These are phyloP conservation scores for Pythium insidiosum DNA, from an alignment of 352 stramenopile species.

Conservation along the genomic window DNA sequence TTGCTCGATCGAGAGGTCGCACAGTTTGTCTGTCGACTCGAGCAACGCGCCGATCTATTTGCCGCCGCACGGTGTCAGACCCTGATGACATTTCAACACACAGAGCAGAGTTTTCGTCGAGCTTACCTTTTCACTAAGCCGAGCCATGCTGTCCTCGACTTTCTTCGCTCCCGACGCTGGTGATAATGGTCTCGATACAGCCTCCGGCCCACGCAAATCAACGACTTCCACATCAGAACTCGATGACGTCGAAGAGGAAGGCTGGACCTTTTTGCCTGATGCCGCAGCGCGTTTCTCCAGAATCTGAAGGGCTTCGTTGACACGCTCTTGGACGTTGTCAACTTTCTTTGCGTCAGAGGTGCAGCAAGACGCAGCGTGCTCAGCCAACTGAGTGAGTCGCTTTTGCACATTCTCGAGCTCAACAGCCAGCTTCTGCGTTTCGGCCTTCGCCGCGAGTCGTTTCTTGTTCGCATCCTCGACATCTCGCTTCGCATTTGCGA, in stretches of 20 bases:
- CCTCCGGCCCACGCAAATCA: constrained; percentile 41
- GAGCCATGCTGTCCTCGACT: constrained; percentile 59
- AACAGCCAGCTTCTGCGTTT: constrained; percentile 71
- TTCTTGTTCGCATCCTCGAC: constrained; percentile 81
- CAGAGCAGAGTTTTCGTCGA: background rate
- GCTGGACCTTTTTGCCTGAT: constrained; percentile 13
- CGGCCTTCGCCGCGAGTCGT: constrained; percentile 64
- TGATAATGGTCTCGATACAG: constrained; percentile 20
- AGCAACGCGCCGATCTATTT: constrained; percentile 46
- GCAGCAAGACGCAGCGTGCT: constrained; percentile 46
- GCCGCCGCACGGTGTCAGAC: no score
- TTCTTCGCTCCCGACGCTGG: constrained; percentile 39
- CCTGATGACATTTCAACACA: background rate
- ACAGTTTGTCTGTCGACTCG: constrained; percentile 61
- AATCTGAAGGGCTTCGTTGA: constrained; percentile 56
- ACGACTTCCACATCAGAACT: constrained; percentile 32
- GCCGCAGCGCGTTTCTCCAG: constrained; percentile 49
- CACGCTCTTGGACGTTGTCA: constrained; percentile 45
- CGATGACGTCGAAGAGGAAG: constrained; percentile 13
- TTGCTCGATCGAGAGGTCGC: constrained; percentile 67
- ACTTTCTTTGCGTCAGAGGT: constrained; percentile 53
- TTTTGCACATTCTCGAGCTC: constrained; percentile 71
- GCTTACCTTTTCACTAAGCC: constrained; percentile 55
- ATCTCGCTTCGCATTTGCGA: constrained; percentile 56
- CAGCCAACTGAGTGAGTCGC: constrained; percentile 37